These are phyloP conservation scores for Cryptosporidium ubiquitum DNA, from an alignment of 169 alveolate species.

Conservation along the genomic window DNA sequence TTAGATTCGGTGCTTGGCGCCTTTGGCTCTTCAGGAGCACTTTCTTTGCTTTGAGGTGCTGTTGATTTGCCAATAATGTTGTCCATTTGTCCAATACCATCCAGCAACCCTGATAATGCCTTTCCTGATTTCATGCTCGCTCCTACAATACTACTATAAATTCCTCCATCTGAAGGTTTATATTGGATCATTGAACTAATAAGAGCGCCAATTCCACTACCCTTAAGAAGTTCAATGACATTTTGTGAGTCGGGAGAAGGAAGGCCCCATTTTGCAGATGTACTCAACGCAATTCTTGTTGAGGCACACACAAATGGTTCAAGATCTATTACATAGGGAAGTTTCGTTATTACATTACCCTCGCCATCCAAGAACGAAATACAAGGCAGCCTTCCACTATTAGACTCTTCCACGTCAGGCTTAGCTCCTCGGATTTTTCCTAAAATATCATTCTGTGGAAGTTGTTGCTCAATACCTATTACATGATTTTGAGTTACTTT, in stretches of 20 bases:
- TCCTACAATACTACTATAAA: constrained; percentile 1
- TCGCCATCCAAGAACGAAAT: constrained; percentile 27
- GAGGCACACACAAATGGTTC: constrained; percentile 69
- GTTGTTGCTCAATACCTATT: constrained; percentile 12
- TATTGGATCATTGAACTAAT: constrained; percentile 56
- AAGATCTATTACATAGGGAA: constrained; percentile 38
- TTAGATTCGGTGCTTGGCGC: not conserved
- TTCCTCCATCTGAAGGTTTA: constrained; percentile 38
- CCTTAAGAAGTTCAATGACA: constrained; percentile 3
- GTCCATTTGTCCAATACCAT: constrained; percentile 51
- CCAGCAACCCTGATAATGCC: constrained; percentile 16
- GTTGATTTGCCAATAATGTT: not conserved
- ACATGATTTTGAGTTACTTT: constrained; percentile 18
- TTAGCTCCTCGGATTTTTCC: constrained; percentile 14
- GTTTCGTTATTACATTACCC: constrained; percentile 27
- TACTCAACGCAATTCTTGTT: constrained; percentile 48
- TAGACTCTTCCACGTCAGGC: constrained; percentile 57
- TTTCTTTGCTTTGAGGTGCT: not conserved
- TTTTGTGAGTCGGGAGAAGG: constrained; percentile 60
- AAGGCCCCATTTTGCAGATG: constrained; percentile 59
- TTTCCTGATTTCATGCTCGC: constrained; percentile 13
- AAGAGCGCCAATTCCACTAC: constrained; percentile 45
- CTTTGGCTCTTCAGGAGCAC: not conserved
- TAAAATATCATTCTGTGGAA: constrained; percentile 19
- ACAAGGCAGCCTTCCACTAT: constrained; percentile 34